Evolutionary conservation across 192 early-diverging fungal genomes (phyloP).

Genomic region (Coemansia sp.): DNA sequence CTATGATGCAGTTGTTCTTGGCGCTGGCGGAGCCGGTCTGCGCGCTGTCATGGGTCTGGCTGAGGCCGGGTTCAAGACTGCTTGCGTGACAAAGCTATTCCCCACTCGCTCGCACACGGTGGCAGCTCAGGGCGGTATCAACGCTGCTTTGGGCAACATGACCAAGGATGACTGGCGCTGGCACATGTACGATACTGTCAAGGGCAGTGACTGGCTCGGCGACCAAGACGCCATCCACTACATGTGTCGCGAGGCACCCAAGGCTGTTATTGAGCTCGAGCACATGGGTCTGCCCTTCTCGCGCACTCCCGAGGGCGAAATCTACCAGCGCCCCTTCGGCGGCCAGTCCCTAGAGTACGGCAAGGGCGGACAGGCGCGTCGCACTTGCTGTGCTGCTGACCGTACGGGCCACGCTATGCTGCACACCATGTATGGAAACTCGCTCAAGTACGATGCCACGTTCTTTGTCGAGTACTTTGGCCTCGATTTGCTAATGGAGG

Average conservation of each 20-base stretch:
- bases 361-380: slow-evolving; percentile 96
- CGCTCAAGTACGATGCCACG: slow-evolving; percentile 91
- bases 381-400: slow-evolving; percentile 97
- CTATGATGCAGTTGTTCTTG: slow-evolving; percentile 98
- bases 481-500: slow-evolving; percentile 97
- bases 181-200: slow-evolving; percentile 99
- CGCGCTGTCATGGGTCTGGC: slow-evolving; percentile 97
- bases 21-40: slow-evolving; percentile 97
- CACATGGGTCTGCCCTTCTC: slow-evolving; percentile 99
- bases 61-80: slow-evolving; percentile 91
- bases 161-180: slow-evolving; percentile 99
- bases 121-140: slow-evolving; percentile 98
- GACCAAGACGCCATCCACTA: slow-evolving; percentile 99
- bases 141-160: slow-evolving; percentile 99
- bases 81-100: slow-evolving; percentile 98
- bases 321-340: slow-evolving; percentile 99
- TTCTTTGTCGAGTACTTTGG: slow-evolving; percentile 99
- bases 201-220: slow-evolving; percentile 98
- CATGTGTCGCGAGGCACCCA: slow-evolving; percentile 98
- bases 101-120: slow-evolving; percentile 98
- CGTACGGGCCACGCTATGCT: slow-evolving; percentile 97
- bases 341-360: slow-evolving; percentile 95
- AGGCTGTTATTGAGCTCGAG: slow-evolving; percentile 95
- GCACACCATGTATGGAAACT: slow-evolving; percentile 97
- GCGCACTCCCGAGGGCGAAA: slow-evolving; percentile 94